Evolutionary conservation across 495 filamentous ascomycete genomes (phyloP).

Genomic region (Staphylotrichum tortipilum): DNA sequence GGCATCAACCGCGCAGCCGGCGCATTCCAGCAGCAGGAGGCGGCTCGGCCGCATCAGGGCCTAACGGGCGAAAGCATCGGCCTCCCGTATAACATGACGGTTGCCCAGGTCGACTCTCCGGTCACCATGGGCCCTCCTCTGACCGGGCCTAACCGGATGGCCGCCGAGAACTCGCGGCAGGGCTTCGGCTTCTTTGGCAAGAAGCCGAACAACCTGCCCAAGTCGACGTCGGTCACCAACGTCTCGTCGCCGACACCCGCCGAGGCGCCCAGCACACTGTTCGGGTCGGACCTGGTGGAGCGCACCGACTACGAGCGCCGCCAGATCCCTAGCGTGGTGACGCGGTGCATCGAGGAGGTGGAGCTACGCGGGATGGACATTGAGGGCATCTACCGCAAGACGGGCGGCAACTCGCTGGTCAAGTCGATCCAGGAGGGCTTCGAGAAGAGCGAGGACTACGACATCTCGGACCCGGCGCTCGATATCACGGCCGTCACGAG

Average conservation of each 20-base stretch:
- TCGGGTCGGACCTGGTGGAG: conserved; percentile 81
- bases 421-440: conserved; percentile 85
- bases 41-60: conserved; percentile 39
- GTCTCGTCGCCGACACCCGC: conserved; percentile 36
- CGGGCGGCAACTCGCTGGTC: conserved; percentile 78
- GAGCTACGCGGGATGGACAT: conserved; percentile 95
- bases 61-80: conserved; percentile 48
- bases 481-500: conserved; percentile 97
- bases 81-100: conserved; percentile 54
- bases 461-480: conserved; percentile 85
- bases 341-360: conserved; percentile 94
- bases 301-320: conserved; percentile 84
- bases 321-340: conserved; percentile 82
- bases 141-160: conserved; percentile 16
- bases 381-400: conserved; percentile 97
- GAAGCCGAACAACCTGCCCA: conserved; percentile 31
- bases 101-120: conserved; percentile 40
- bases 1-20: conserved; percentile 77
- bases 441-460: conserved; percentile 71
- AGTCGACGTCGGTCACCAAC: conserved; percentile 48
- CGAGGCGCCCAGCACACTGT: conserved; percentile 57
- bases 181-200: conserved; percentile 72
- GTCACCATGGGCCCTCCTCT: conserved; percentile 16
- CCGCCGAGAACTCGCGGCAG: conserved; percentile 49
- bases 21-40: conserved; percentile 40